Conservation (phyloP, 352 stramenopile species). For the Pythium scleroteichum region DNA sequence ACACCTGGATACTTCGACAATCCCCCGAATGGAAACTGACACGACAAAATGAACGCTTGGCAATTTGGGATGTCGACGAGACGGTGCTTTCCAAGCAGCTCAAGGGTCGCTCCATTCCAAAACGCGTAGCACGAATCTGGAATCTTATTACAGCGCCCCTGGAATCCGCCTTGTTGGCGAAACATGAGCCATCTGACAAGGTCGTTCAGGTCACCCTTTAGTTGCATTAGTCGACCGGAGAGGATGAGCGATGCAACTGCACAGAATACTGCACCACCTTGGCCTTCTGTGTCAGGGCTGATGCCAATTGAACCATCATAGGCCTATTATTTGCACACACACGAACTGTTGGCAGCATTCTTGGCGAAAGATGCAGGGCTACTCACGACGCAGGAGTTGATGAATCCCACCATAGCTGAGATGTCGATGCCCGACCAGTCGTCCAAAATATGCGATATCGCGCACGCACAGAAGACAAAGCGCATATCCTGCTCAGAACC, state of each 20-base stretch:
- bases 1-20: constrained; percentile 81
- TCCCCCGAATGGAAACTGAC: constrained; percentile 83
- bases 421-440: constrained; percentile 83
- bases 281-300: constrained; percentile 56
- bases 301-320: constrained; percentile 87
- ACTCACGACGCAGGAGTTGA: constrained; percentile 82
- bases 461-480: constrained; percentile 88
- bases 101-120: constrained; percentile 90
- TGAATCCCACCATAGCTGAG: constrained; percentile 65
- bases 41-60: constrained; percentile 79
- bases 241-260: constrained; percentile 74
- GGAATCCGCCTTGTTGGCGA: constrained; percentile 83
- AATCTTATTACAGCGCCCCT: constrained; percentile 90
- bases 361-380: background rate
- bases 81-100: constrained; percentile 73
- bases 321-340: constrained; percentile 38
- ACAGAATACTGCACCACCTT: constrained; percentile 75
- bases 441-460: constrained; percentile 85
- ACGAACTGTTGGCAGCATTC: constrained; percentile 3
- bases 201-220: constrained; percentile 62
- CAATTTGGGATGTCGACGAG: constrained; percentile 77
- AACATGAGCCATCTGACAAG: constrained; percentile 85
- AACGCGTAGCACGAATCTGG: constrained; percentile 92
- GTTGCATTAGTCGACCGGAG: constrained; percentile 65
- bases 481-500: constrained; percentile 88